Conservation (phyloP, 306 rosid genomes). For the Trichosanthes truncata region DNA sequence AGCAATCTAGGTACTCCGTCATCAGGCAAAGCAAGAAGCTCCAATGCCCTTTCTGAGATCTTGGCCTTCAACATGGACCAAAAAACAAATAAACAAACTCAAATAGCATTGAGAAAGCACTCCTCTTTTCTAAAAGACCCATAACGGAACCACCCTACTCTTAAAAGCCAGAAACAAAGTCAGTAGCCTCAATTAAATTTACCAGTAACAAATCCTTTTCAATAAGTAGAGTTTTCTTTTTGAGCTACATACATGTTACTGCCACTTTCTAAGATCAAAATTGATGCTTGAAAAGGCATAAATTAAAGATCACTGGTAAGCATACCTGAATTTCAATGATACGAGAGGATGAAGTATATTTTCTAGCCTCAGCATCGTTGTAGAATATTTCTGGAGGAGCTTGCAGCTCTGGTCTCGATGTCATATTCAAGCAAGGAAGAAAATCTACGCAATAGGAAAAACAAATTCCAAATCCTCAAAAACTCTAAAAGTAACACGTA, state of each 20-base stretch:
- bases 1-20: conserved; percentile 72
- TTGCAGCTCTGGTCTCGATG: conserved; percentile 68
- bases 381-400: conserved; percentile 98
- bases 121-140: background rate
- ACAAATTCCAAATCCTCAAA: background rate
- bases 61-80: conserved; percentile 17
- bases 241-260: background rate
- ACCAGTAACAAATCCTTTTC: background rate
- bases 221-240: background rate
- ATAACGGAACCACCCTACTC: background rate
- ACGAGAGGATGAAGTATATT: conserved; percentile 84
- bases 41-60: conserved; percentile 74
- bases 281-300: background rate
- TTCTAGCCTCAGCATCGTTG: conserved; percentile 72
- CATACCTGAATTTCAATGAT: conserved; percentile 69
- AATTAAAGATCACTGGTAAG: background rate
- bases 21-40: conserved; percentile 72
- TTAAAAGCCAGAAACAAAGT: background rate
- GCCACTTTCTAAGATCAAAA: background rate
- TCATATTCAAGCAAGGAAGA: conserved; percentile 20
- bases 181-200: background rate
- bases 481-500: background rate
- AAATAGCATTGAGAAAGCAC: background rate
- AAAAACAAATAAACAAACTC: background rate
- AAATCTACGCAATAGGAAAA: background rate